A percentile compares a stretch with the other conserved stretches of the same genome.
phyloP scores from a whole-genome alignment of 2,329 filamentous ascomycete genomes.

The Ploettnerulaceae sp. region DNA sequence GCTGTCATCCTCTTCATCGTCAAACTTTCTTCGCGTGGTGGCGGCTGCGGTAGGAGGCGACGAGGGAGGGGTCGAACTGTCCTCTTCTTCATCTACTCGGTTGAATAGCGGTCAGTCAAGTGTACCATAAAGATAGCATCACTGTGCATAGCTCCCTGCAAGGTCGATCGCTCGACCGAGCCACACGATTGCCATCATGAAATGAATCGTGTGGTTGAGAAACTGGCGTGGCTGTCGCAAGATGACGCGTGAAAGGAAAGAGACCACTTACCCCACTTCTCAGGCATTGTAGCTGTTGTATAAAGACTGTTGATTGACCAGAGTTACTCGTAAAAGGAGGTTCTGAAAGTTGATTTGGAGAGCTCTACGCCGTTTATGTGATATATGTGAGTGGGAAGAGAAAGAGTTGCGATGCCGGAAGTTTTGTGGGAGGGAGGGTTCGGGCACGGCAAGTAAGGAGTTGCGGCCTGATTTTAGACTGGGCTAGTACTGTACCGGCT shows the following conservation, averaged over 20 bases:
- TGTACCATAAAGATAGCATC: conserved; percentile 20
- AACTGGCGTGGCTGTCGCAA: conserved; percentile 5
- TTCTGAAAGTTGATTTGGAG: neutral
- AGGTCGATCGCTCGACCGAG: conserved; percentile 20
- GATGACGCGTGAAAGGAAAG: conserved; percentile 23
- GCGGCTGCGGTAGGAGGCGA: conserved; percentile 27
- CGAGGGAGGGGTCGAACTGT: conserved; percentile 46
- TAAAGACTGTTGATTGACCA: neutral
- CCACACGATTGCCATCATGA: conserved; percentile 8
- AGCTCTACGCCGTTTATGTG: conserved; percentile 4
- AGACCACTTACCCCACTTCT: conserved; percentile 34
- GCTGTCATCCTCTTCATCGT: conserved; percentile 81
- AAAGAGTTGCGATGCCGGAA: neutral
- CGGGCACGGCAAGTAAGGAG: neutral
- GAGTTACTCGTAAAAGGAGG: neutral
- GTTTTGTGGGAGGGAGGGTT: conserved; percentile 4
- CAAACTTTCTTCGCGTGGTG: conserved; percentile 60
- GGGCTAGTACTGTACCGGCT: neutral
- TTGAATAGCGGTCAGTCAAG: conserved; percentile 30
- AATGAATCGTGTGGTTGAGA: conserved; percentile 5
- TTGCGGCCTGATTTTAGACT: conserved; percentile 10
- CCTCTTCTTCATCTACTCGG: conserved; percentile 37
- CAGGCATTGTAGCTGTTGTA: conserved; percentile 28
- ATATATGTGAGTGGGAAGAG: conserved; percentile 1
- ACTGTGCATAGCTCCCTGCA: conserved; percentile 25